Evolutionary conservation across 2,329 filamentous ascomycete species (phyloP).

Genomic region (Fusarium sp.): DNA sequence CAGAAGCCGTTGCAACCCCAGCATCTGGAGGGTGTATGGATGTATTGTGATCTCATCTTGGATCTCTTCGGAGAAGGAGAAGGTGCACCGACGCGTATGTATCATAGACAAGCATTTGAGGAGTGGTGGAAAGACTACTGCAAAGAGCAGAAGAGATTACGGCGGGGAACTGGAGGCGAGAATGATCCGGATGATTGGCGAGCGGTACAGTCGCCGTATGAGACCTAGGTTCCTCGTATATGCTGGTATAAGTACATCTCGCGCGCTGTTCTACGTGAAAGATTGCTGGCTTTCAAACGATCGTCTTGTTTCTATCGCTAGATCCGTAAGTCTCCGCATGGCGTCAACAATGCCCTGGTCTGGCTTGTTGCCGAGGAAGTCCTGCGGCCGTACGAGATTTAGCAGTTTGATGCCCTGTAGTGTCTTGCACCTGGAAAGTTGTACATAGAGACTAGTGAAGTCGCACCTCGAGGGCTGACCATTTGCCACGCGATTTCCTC

Average conservation of each 20-base stretch:
- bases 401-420: conserved; percentile 14
- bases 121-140: conserved; percentile 14
- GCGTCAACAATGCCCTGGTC: conserved; percentile 10
- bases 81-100: conserved; percentile 1
- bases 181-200: conserved; percentile 17
- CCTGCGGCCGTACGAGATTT: conserved; percentile 5
- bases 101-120: conserved; percentile 11
- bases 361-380: conserved; percentile 17
- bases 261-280: neutral
- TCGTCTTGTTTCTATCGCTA: conserved; percentile 11
- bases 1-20: conserved; percentile 14
- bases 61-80: conserved; percentile 4
- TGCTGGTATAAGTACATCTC: conserved; percentile 1
- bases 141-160: conserved; percentile 1
- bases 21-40: conserved; percentile 4
- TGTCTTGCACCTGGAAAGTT: conserved; percentile 6
- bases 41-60: conserved; percentile 1
- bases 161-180: conserved; percentile 3
- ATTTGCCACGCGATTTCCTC: conserved; percentile 9
- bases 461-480: conserved; percentile 12
- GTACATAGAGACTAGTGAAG: conserved; percentile 7
- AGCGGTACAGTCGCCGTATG: conserved; percentile 3
- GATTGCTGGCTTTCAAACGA: conserved; percentile 9
- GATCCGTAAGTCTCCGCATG: conserved; percentile 12
- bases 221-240: neutral